A percentile compares a stretch with the other conserved stretches of the same genome.
phyloP scores from a whole-genome alignment of 257 asterid species.

The Nicotiana obtusifolia region DNA sequence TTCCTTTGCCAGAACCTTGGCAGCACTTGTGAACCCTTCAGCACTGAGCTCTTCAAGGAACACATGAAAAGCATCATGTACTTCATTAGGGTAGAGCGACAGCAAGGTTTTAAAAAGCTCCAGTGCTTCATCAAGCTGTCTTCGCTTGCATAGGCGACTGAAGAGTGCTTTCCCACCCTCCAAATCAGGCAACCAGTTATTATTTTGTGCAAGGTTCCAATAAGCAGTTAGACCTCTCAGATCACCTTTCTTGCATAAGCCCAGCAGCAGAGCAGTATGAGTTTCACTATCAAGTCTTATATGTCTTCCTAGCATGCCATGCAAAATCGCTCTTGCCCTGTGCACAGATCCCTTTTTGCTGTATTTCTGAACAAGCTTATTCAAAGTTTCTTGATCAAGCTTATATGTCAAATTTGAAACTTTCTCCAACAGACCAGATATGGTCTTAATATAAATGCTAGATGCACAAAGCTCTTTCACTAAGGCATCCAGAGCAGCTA shows the following conservation, averaged over 20 bases:
- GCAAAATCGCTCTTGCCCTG: constrained; percentile 45
- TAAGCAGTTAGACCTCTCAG: constrained; percentile 35
- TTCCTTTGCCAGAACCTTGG: constrained; percentile 42
- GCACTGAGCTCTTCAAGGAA: constrained; percentile 48
- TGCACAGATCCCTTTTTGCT: constrained; percentile 48
- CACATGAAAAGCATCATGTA: constrained; percentile 18
- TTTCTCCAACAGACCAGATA: constrained; percentile 34
- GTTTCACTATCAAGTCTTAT: constrained; percentile 38
- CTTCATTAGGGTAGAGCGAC: constrained; percentile 17
- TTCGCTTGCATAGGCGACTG: constrained; percentile 38
- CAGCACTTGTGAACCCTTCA: constrained; percentile 39
- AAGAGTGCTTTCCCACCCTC: constrained; percentile 49
- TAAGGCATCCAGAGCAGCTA: constrained; percentile 38
- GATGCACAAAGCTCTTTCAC: constrained; percentile 36
- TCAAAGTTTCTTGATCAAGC: constrained; percentile 51
- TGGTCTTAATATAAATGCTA: constrained; percentile 23
- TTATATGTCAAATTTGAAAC: constrained; percentile 30
- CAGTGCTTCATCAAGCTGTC: constrained; percentile 47
- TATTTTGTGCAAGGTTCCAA: constrained; percentile 36
- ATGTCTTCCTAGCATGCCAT: constrained; percentile 50
- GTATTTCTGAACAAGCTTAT: constrained; percentile 50
- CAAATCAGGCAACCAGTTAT: constrained; percentile 58
- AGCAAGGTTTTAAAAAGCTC: constrained; percentile 47
- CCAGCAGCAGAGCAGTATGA: constrained; percentile 39
- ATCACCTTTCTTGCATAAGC: constrained; percentile 52